Percentiles rank a stretch among this genome's conserved stretches.
Conservation (phyloP, 345 rosid species). For the Gossypium anomalum region DNA sequence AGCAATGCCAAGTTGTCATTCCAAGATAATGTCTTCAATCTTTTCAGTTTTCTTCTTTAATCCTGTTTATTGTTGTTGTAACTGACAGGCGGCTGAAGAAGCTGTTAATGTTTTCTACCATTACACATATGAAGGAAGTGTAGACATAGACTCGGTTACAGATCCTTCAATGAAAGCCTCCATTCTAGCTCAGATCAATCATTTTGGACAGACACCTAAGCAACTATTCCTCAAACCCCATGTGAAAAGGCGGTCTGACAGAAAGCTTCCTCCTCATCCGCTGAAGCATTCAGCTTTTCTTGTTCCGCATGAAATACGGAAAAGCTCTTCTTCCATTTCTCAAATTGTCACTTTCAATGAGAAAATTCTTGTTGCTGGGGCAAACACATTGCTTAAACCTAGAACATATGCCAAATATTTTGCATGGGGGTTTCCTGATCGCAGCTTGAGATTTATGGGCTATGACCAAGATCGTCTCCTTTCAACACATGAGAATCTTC, state of each 20-base stretch:
- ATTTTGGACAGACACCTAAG: constrained; percentile 99
- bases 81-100: constrained; percentile 90
- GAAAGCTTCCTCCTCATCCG: constrained; percentile 80
- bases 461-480: constrained; percentile 93
- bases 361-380: constrained; percentile 74
- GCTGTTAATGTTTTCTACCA: constrained; percentile 99
- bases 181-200: constrained; percentile 96
- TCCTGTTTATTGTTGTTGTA: constrained; percentile 13
- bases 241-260: constrained; percentile 67
- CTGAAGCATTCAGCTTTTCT: constrained; percentile 80
- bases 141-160: constrained; percentile 94
- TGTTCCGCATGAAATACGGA: constrained; percentile 83
- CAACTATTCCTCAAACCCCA: constrained; percentile 94
- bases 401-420: constrained; percentile 81
- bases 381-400: constrained; percentile 79
- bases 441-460: constrained; percentile 92
- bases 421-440: constrained; percentile 96
- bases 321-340: constrained; percentile 59
- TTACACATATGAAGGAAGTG: constrained; percentile 98
- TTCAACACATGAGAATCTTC: constrained; percentile 96
- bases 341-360: constrained; percentile 78
- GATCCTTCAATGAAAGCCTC: constrained; percentile 99
- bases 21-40: constrained; percentile 11
- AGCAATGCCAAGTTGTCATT: constrained; percentile 5
- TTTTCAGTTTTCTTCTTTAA: neutral